These are phyloP conservation scores for Arachnomyces sp. DNA, from an alignment of 2,329 filamentous ascomycete species.

Conservation along the genomic window DNA sequence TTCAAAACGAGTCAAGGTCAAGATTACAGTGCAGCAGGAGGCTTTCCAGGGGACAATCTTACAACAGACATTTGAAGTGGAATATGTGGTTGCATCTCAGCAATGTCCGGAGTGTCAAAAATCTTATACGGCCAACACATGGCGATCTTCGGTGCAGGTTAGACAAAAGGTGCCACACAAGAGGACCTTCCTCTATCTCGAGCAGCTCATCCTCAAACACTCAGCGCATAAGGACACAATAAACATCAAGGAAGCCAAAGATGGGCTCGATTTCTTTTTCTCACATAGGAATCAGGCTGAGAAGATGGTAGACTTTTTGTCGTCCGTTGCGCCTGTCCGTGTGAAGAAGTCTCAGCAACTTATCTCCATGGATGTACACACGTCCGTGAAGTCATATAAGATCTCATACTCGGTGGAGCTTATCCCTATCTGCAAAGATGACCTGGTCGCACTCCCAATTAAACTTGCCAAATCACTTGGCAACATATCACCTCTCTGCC, in stretches of 20 bases:
- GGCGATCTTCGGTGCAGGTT: constrained; percentile 88
- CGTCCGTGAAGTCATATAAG: constrained; percentile 85
- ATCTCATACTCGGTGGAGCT: constrained; percentile 85
- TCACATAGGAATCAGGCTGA: constrained; percentile 82
- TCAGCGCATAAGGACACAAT: constrained; percentile 85
- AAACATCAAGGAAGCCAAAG: constrained; percentile 95
- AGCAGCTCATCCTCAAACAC: constrained; percentile 94
- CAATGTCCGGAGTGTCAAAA: constrained; percentile 95
- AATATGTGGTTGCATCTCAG: constrained; percentile 82
- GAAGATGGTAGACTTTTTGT: constrained; percentile 84
- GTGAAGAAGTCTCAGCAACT: constrained; percentile 84
- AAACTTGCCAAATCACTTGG: constrained; percentile 79
- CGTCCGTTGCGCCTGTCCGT: constrained; percentile 69
- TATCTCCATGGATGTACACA: constrained; percentile 88
- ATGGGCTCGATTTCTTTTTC: constrained; percentile 95
- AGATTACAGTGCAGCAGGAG: constrained; percentile 82
- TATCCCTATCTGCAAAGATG: constrained; percentile 94
- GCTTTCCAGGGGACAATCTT: constrained; percentile 61
- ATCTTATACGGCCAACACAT: constrained; percentile 93
- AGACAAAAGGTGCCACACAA: constrained; percentile 97
- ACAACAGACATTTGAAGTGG: constrained; percentile 91
- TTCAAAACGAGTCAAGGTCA: constrained; percentile 83
- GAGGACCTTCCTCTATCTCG: constrained; percentile 73
- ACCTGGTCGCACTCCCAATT: constrained; percentile 86
- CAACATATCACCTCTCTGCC: constrained; percentile 77